A percentile compares a stretch with the other conserved stretches of the same genome.
Evolutionary conservation across 192 early-diverging fungal species (phyloP).

Genomic region (Thoreauomyces humboldtii): DNA sequence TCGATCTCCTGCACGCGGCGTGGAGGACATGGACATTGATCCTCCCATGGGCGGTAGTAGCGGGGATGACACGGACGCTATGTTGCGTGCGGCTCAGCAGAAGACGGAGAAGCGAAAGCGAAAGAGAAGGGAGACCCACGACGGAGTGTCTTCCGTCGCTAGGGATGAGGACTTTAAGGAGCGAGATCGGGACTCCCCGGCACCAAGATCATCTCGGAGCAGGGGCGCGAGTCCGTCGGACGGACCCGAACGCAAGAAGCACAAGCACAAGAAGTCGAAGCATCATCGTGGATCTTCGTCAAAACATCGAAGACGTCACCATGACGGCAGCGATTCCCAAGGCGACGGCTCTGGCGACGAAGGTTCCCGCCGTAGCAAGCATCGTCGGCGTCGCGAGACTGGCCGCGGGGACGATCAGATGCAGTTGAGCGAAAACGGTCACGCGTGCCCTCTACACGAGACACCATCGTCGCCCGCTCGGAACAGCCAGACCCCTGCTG

Average conservation of each 20-base stretch:
- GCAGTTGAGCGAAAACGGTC: too few relatives aligned
- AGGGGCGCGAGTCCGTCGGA: background rate
- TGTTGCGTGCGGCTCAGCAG: conserved; percentile 29
- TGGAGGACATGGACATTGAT: too few relatives aligned
- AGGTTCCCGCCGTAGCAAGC: too few relatives aligned
- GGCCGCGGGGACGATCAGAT: too few relatives aligned
- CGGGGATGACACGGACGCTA: conserved; percentile 40
- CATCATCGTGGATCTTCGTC: background rate
- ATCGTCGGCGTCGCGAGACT: too few relatives aligned
- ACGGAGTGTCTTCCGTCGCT: background rate
- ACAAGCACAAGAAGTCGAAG: conserved; percentile 18
- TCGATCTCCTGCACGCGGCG: too few relatives aligned
- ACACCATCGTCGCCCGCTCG: too few relatives aligned
- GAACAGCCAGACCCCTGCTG: too few relatives aligned
- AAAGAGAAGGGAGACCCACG: conserved; percentile 26
- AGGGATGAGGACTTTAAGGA: background rate
- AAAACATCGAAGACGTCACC: background rate
- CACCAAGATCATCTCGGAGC: conserved; percentile 5
- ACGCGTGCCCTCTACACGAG: too few relatives aligned
- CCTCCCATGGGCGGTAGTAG: conserved; percentile 19
- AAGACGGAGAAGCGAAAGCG: conserved; percentile 9
- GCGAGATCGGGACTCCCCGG: background rate
- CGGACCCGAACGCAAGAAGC: conserved; percentile 35
- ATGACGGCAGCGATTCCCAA: too few relatives aligned
- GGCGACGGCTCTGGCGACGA: too few relatives aligned